Base-by-base conservation (phyloP, 2,329 filamentous ascomycete genomes). In the Pyricularia grisea region DNA sequence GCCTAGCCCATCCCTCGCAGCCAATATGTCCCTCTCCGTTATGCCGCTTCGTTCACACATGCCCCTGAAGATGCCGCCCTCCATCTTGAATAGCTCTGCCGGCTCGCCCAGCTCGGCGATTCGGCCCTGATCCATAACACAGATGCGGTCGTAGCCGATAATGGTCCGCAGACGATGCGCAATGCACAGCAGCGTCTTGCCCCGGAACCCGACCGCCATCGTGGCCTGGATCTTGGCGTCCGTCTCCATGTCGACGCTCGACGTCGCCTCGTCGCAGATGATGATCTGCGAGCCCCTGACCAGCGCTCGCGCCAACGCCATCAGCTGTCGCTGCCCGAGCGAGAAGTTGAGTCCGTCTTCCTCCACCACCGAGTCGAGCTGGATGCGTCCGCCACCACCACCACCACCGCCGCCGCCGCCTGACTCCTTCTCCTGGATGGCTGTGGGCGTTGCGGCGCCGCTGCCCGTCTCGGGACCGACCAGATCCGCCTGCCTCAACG, bases 331-430 rank as follows among this genome's bases (percentile, higher is more conserved):
- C 80, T 98, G 94, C 7, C 94, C 94, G 11, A 98, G 89, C 0
- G 93, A 97, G 82, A 97, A 97, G 79, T 98, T 98, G 71, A 97
- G 85, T 0, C 95, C 95, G 80, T 97, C 94, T 76, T 98, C 95
- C 74, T 97, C 93, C 2, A 98, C 94, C 1, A 88, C 76, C 20
- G 87, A 90, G 79, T 98, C 94, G 27, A 99, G 89, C 72, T 93
- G 89, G 71, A 97, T 91, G 69, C 91, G 88, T 11, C 78, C n/a
- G 79, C 66, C 11, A 70, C 11, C 25, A 68, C 78, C n/a, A 79
- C 66, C 11, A 70, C 11, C 25, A 68, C 63, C 0, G 61, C 36
- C 23, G 61, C 36, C 23, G 31, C 12, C 64, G 69, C 73, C 71
- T 9, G 10, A 20, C 17, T 27, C 63, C 27, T 66, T 50, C 17